A percentile compares a stretch with the other conserved stretches of the same genome.
Conservation (phyloP, 345 rosid species). For the Microthlaspi erraticum region DNA sequence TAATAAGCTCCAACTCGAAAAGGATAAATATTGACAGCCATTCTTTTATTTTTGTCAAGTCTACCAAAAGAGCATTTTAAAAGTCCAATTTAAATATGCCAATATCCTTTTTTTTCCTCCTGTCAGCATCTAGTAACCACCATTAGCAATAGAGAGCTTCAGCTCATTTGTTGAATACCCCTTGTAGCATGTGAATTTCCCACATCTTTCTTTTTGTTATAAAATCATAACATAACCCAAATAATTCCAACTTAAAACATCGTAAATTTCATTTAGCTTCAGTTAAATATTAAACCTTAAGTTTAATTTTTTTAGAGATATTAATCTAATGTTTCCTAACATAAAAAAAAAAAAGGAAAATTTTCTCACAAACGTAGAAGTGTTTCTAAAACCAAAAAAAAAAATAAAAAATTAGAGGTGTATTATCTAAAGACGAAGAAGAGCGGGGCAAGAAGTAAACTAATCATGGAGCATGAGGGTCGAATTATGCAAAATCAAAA, state of each 20-base stretch:
- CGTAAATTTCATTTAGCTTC: not conserved
- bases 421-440: not conserved
- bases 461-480: not conserved
- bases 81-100: not conserved
- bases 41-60: constrained; percentile 2
- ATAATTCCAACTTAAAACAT: not conserved
- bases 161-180: constrained; percentile 4
- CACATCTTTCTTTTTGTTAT: not conserved
- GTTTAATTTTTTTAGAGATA: not conserved
- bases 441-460: not conserved
- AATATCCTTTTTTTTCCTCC: not conserved
- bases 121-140: constrained; percentile 22
- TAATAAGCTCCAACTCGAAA: not conserved
- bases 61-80: constrained; percentile 4
- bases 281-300: not conserved
- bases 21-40: not conserved
- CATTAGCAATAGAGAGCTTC: not conserved
- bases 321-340: not conserved
- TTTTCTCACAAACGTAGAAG: too few relatives aligned
- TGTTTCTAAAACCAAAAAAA: too few relatives aligned
- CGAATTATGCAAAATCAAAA: constrained; percentile 7
- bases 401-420: too few relatives aligned
- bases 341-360: too few relatives aligned
- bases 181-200: not conserved
- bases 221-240: not conserved